phyloP scores from a whole-genome alignment of 108 stramenopile genomes.

The Cylindrotheca fusiformis region DNA sequence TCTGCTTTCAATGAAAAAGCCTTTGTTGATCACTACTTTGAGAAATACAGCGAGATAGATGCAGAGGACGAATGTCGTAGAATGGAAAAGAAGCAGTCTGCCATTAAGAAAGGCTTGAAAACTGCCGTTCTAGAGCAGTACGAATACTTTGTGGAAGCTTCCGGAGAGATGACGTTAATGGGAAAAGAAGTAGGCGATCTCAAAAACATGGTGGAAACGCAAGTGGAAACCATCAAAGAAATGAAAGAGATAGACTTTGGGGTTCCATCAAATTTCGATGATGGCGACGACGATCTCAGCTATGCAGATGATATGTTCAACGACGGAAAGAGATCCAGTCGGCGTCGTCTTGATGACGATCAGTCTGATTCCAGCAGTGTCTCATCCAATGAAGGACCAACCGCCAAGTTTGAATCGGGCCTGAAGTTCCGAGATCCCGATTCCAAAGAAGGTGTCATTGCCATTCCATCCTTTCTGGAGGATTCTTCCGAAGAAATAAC shows the following conservation, averaged over 20 bases:
- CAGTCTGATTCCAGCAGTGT: constrained; percentile 34
- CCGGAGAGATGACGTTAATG: constrained; percentile 87
- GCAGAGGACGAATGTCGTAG: constrained; percentile 41
- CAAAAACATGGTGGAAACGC: constrained; percentile 65
- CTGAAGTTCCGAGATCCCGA: constrained; percentile 15
- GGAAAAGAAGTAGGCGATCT: constrained; percentile 73
- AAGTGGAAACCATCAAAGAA: constrained; percentile 71
- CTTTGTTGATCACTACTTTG: constrained; percentile 73
- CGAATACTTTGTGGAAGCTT: constrained; percentile 88
- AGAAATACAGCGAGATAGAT: constrained; percentile 61
- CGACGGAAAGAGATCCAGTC: constrained; percentile 6
- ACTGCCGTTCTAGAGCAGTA: constrained; percentile 85
- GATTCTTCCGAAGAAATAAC: constrained; percentile 75
- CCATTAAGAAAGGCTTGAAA: constrained; percentile 74
- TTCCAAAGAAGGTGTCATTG: constrained; percentile 43
- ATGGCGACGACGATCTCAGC: constrained; percentile 39
- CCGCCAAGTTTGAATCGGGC: not conserved
- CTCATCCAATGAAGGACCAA: constrained; percentile 13
- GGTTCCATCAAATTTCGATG: constrained; percentile 30
- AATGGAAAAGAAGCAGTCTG: constrained; percentile 71
- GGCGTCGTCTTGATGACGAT: constrained; percentile 16
- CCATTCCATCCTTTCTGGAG: constrained; percentile 68
- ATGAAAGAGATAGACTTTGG: constrained; percentile 87
- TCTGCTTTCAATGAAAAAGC: constrained; percentile 51
- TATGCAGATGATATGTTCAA: constrained; percentile 44